A percentile compares a stretch with the other conserved stretches of the same genome.
These are phyloP conservation scores for Populus tomentosa DNA, from an alignment of 441 rosid genomes.

Conservation along the genomic window DNA sequence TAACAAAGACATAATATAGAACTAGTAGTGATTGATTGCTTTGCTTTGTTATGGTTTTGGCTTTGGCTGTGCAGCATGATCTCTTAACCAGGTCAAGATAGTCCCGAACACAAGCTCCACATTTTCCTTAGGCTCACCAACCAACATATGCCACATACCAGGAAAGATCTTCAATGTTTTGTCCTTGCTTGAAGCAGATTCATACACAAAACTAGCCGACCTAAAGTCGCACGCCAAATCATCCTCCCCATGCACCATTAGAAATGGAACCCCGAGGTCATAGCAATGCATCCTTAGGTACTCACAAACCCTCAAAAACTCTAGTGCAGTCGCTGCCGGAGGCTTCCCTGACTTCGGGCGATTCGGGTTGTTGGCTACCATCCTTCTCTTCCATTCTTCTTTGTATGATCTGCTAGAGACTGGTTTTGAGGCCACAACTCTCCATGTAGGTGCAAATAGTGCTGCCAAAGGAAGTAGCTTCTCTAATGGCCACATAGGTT, in stretches of 20 bases:
- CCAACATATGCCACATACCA: slow-evolving; percentile 31
- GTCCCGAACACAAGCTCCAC: slow-evolving; percentile 26
- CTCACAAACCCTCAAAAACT: slow-evolving; percentile 29
- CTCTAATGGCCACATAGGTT: slow-evolving; percentile 31
- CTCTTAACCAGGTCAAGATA: slow-evolving; percentile 18
- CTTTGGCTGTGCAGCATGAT: slow-evolving; percentile 3
- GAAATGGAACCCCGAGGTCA: slow-evolving; percentile 23
- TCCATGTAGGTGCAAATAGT: slow-evolving; percentile 23
- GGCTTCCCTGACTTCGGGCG: slow-evolving; percentile 22
- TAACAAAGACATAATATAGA: too few species aligned
- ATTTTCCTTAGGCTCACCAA: slow-evolving; percentile 23
- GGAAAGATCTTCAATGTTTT: slow-evolving; percentile 25
- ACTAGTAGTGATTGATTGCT: too few species aligned
- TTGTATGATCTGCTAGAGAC: slow-evolving; percentile 23
- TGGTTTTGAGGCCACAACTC: slow-evolving; percentile 14
- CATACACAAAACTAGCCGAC: slow-evolving; percentile 19
- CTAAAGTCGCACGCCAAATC: slow-evolving; percentile 23
- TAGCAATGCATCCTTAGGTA: slow-evolving; percentile 18
- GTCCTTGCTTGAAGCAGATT: slow-evolving; percentile 25
- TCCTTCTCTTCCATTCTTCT: slow-evolving; percentile 29
- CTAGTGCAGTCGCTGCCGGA: slow-evolving; percentile 21
- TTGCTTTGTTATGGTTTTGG: not conserved
- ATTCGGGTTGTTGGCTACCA: slow-evolving; percentile 21
- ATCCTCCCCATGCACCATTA: slow-evolving; percentile 29
- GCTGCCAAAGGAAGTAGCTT: slow-evolving; percentile 32